phyloP scores from a whole-genome alignment of 495 filamentous ascomycete genomes.

The Penicillium canariense region DNA sequence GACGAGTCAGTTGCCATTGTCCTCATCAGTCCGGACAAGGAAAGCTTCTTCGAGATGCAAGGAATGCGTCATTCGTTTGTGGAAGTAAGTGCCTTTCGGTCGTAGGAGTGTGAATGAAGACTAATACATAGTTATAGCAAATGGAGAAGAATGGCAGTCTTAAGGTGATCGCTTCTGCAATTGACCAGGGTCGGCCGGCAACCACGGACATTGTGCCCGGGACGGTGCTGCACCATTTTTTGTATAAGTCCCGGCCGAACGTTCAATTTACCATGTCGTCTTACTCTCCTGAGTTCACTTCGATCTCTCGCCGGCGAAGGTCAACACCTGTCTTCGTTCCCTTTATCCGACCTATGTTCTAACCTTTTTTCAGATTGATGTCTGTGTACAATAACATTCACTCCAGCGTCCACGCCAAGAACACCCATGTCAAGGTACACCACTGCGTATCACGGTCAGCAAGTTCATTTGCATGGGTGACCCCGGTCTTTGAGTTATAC shows the following conservation, averaged over 20 bases:
- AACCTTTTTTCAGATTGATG: slow-evolving; percentile 56
- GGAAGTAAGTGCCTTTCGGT: slow-evolving; percentile 38
- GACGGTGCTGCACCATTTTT: slow-evolving; percentile 79
- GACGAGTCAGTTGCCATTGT: slow-evolving; percentile 85
- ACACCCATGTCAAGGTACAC: slow-evolving; percentile 79
- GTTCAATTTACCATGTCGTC: slow-evolving; percentile 94
- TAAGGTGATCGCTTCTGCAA: slow-evolving; percentile 68
- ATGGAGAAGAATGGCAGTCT: slow-evolving; percentile 75
- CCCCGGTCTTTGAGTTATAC: slow-evolving; percentile 88
- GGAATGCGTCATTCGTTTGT: slow-evolving; percentile 81
- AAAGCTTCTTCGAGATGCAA: slow-evolving; percentile 87
- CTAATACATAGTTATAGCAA: slow-evolving; percentile 39
- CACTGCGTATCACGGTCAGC: slow-evolving; percentile 71
- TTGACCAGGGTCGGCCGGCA: slow-evolving; percentile 64
- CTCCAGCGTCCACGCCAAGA: slow-evolving; percentile 76
- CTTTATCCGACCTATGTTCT: neutral
- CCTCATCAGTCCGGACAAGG: slow-evolving; percentile 87
- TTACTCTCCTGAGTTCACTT: slow-evolving; percentile 68
- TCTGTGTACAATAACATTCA: slow-evolving; percentile 83
- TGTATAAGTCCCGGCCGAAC: slow-evolving; percentile 90
- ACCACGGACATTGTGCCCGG: slow-evolving; percentile 75
- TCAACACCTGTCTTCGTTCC: slow-evolving; percentile 17
- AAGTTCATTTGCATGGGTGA: slow-evolving; percentile 84
- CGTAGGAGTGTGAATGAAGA: neutral
- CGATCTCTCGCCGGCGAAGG: slow-evolving; percentile 63